A percentile compares a stretch with the other conserved stretches of the same genome.
Conservation (phyloP, 2,329 filamentous ascomycete genomes). For the Myriosclerotinia duriaeana region DNA sequence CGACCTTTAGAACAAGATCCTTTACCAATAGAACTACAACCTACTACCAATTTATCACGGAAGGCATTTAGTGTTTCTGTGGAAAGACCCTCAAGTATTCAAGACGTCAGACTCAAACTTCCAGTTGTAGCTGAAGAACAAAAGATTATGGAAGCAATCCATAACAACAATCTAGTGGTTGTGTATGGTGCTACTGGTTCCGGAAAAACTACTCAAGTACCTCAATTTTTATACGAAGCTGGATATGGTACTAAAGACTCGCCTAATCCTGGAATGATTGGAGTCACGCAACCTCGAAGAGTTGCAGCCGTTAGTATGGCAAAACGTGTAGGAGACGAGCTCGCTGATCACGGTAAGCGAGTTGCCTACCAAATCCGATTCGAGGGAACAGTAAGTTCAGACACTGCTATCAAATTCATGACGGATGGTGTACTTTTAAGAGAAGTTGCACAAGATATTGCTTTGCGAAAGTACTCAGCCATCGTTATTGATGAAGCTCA, state of each 20-base stretch:
- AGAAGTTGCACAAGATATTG: slow-evolving; percentile 86
- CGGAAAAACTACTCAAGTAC: slow-evolving; percentile 95
- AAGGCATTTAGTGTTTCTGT: slow-evolving; percentile 78
- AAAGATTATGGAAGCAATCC: slow-evolving; percentile 95
- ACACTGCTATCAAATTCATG: slow-evolving; percentile 97
- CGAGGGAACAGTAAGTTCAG: slow-evolving; percentile 74
- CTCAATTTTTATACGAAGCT: slow-evolving; percentile 92
- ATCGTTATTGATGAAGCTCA: slow-evolving; percentile 97
- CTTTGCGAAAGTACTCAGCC: slow-evolving; percentile 84
- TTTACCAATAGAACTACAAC: slow-evolving; percentile 63
- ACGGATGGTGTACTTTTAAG: slow-evolving; percentile 93
- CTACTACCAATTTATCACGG: slow-evolving; percentile 57
- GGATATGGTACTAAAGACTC: slow-evolving; percentile 80
- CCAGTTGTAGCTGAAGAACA: slow-evolving; percentile 95
- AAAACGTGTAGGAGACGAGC: slow-evolving; percentile 81
- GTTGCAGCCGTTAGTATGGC: slow-evolving; percentile 98
- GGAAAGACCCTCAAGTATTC: slow-evolving; percentile 68
- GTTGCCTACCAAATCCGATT: slow-evolving; percentile 96
- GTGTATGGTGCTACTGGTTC: slow-evolving; percentile 95
- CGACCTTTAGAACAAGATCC: slow-evolving; percentile 70
- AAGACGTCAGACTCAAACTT: slow-evolving; percentile 73
- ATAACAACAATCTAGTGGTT: slow-evolving; percentile 86
- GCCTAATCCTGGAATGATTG: slow-evolving; percentile 87
- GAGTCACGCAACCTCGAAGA: slow-evolving; percentile 88
- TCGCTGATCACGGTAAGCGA: slow-evolving; percentile 71